Percentiles rank a stretch among this genome's conserved stretches.
Evolutionary conservation across 2,329 filamentous ascomycete genomes (phyloP).

Genomic region (Arthroderma sp.): DNA sequence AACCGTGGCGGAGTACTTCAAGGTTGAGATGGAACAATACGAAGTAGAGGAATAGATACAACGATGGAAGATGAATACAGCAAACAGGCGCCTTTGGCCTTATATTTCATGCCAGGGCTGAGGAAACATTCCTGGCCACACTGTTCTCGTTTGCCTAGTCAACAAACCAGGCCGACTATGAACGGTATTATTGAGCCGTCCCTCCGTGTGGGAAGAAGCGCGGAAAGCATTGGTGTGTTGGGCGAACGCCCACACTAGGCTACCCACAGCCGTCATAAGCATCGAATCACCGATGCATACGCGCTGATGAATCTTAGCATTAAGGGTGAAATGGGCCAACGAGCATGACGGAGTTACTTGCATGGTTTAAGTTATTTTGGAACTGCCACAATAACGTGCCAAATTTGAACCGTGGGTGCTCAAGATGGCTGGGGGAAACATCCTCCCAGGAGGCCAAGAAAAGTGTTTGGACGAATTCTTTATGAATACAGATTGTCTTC

Average conservation of each 20-base stretch:
- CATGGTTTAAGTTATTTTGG: not conserved
- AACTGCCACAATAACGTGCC: too few species aligned
- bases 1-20: slow-evolving; percentile 56
- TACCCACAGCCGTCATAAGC: not conserved
- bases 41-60: slow-evolving; percentile 28
- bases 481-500: not conserved
- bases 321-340: not conserved
- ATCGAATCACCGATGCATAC: not conserved
- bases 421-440: too few species aligned
- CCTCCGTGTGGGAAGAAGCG: not conserved
- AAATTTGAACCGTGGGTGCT: too few species aligned
- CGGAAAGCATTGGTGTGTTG: not conserved
- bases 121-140: not conserved
- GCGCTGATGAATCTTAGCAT: not conserved
- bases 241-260: not conserved
- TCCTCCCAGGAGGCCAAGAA: not conserved
- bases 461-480: not conserved
- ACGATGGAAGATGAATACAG: not conserved
- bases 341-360: not conserved
- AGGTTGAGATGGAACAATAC: slow-evolving; percentile 61
- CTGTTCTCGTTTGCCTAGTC: not conserved
- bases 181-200: not conserved
- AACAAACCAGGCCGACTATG: not conserved
- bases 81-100: not conserved
- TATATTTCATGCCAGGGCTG: not conserved